Base-by-base conservation (phyloP, 352 stramenopile genomes). In the Phytopythium sindhum region DNA sequence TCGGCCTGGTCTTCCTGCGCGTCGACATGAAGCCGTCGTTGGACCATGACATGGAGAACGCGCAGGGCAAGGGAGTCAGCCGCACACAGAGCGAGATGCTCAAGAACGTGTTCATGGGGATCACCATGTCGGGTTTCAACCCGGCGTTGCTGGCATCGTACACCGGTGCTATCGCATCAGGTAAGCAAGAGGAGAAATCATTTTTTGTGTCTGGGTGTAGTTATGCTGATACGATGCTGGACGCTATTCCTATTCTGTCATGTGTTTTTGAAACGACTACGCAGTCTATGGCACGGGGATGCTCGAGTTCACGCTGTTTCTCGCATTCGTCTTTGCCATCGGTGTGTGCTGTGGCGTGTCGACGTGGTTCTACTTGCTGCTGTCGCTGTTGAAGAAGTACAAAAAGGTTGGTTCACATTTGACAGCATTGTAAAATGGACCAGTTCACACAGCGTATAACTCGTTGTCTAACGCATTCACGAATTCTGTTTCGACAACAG, bases 91-190 rank as follows among this genome's bases (percentile, higher is more conserved):
- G 88, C 28, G 84, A 93, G 67, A 64, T 96, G 41, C 35, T 86
- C 11, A 91, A 90, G 67, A 94, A 95, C 44, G 70, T 95, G 29
- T 73, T 96, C 12, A 80, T 96, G 67, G 88, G 88, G 17, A 63
- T 96, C 37, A 95, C 88, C 0, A 93, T 96, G 82, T 96, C 88
- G 17, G 88, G 86, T 0, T 90, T 96, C 65, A 96, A 96, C 44
- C 88, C 86, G 10, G 86, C 88, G 24, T 63, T 96, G 44, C 67
- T 96, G 6, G 88, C 86, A 0, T 94, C 88, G 7, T 96, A 96
- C 65, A 96, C 88, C 1, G 88, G 86, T 6, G 88, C 88, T 5
- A 93, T 96, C 67, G 86, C 88, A 24, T 94, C 86, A 61, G 86
- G 88, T 96, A 68, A 53, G 17, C 9, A 15, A 15, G 9, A 39